A percentile compares a stretch with the other conserved stretches of the same genome.
These are phyloP conservation scores for Prunus yedoensis DNA, from an alignment of 331 rosid species.

Conservation along the genomic window DNA sequence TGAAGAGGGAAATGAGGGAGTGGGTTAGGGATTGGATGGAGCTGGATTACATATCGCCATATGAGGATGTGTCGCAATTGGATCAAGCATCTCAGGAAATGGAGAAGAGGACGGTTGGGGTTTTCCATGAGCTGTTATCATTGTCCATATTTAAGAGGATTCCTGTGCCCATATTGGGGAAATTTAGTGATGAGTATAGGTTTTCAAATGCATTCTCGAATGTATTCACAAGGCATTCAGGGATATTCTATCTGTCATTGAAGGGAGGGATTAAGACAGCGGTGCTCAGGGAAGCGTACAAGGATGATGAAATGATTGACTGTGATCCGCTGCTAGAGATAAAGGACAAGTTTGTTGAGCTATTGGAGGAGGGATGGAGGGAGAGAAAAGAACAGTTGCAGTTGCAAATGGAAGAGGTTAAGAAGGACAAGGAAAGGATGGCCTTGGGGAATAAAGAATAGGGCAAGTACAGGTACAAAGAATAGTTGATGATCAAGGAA, in stretches of 20 bases:
- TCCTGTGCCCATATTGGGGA: conserved; percentile 69
- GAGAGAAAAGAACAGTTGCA: conserved; percentile 45
- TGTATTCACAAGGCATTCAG: conserved; percentile 66
- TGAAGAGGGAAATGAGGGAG: conserved; percentile 84
- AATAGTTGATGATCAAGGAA: conserved; percentile 4
- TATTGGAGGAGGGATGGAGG: conserved; percentile 76
- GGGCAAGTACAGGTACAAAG: conserved; percentile 7
- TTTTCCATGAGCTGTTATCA: conserved; percentile 72
- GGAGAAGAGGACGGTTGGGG: conserved; percentile 83
- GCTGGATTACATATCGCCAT: conserved; percentile 66
- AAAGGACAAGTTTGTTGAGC: conserved; percentile 55
- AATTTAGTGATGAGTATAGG: conserved; percentile 64
- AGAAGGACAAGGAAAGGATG: conserved; percentile 42
- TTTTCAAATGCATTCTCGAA: conserved; percentile 69
- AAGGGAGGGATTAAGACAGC: conserved; percentile 83
- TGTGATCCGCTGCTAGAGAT: conserved; percentile 68
- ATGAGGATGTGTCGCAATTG: conserved; percentile 50
- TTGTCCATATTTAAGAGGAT: conserved; percentile 69
- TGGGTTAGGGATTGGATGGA: conserved; percentile 93
- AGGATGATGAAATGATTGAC: conserved; percentile 50
- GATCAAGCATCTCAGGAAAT: conserved; percentile 65
- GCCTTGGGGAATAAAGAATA: conserved; percentile 30
- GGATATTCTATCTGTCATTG: conserved; percentile 75
- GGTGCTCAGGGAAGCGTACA: conserved; percentile 71
- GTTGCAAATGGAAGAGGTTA: conserved; percentile 41